Conservation (phyloP, 495 filamentous ascomycete genomes). For the Podospora appendiculata region DNA sequence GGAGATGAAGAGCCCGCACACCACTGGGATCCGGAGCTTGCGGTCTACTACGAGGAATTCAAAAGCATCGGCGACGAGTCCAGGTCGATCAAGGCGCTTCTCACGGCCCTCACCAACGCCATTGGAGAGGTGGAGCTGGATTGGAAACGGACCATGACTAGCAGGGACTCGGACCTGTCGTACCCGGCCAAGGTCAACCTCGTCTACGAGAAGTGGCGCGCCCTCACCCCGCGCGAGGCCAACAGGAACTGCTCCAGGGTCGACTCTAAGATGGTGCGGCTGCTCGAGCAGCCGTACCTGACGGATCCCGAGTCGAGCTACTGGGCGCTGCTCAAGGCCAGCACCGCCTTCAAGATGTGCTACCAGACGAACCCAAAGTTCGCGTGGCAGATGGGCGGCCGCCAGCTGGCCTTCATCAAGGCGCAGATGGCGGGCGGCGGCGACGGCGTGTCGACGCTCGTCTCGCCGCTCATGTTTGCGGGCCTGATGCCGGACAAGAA, state of each 20-base stretch:
- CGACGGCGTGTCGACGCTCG: conserved; percentile 9
- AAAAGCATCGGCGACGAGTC: conserved; percentile 14
- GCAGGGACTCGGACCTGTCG: conserved; percentile 5
- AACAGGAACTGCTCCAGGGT: conserved; percentile 11
- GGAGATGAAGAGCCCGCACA: conserved; percentile 2
- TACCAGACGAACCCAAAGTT: conserved; percentile 31
- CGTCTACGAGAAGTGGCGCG: conserved; percentile 35
- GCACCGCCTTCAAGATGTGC: conserved; percentile 44
- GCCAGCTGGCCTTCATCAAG: conserved; percentile 58
- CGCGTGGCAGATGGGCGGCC: conserved; percentile 58
- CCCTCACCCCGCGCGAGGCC: conserved; percentile 26
- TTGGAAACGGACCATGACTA: conserved; percentile 20
- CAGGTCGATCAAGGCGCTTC: conserved; percentile 16
- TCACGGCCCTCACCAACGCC: conserved; percentile 25
- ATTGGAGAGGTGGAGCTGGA: conserved; percentile 21
- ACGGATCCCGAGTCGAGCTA: conserved; percentile 30
- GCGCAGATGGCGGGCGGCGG: conserved; percentile 20
- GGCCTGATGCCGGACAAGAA: conserved; percentile 30
- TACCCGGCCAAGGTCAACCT: conserved; percentile 34
- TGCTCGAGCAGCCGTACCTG: conserved; percentile 33
- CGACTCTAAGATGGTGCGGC: conserved; percentile 20
- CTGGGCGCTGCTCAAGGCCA: conserved; percentile 58
- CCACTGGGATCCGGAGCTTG: conserved; percentile 43
- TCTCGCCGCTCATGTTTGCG: conserved; percentile 40
- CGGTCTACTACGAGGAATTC: conserved; percentile 32